A percentile compares a stretch with the other conserved stretches of the same genome.
These are phyloP conservation scores for Lonicera japonica DNA, from an alignment of 129 eudicot species.

Conservation along the genomic window DNA sequence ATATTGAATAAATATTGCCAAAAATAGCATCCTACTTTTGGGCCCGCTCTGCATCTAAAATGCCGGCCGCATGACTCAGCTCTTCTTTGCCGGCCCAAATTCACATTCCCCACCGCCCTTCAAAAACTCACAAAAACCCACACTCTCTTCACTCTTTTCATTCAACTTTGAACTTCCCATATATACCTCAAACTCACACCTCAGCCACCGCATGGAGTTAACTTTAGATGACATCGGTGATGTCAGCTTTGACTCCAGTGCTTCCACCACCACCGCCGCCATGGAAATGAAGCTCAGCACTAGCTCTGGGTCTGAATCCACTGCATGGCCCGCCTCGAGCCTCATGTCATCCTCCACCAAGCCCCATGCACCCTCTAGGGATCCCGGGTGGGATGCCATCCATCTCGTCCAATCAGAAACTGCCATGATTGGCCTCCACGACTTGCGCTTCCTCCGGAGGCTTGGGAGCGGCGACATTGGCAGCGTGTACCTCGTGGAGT, in stretches of 20 bases:
- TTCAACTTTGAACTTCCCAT: not conserved
- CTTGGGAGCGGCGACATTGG: constrained; percentile 80
- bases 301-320: constrained; percentile 32
- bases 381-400: constrained; percentile 29
- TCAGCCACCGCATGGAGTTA: not conserved
- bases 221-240: constrained; percentile 6
- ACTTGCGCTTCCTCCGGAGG: constrained; percentile 38
- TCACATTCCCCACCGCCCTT: constrained; percentile 14
- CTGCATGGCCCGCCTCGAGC: constrained; percentile 10
- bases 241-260: constrained; percentile 22
- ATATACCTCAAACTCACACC: constrained; percentile 1
- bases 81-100: constrained; percentile 29
- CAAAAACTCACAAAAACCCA: constrained; percentile 10
- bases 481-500: constrained; percentile 71
- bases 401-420: constrained; percentile 18
- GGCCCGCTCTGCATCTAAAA: not conserved
- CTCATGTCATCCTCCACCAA: constrained; percentile 14
- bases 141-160: constrained; percentile 1
- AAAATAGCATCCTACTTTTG: constrained; percentile 5
- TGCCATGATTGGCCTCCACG: constrained; percentile 25
- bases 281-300: constrained; percentile 25
- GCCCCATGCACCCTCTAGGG: constrained; percentile 25
- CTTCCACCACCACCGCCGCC: constrained; percentile 5
- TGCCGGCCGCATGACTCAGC: constrained; percentile 38
- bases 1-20: not conserved